A percentile compares a stretch with the other conserved stretches of the same genome.
phyloP scores from a whole-genome alignment of 2,329 filamentous ascomycete species.

The Ophiosphaerella narmari region DNA sequence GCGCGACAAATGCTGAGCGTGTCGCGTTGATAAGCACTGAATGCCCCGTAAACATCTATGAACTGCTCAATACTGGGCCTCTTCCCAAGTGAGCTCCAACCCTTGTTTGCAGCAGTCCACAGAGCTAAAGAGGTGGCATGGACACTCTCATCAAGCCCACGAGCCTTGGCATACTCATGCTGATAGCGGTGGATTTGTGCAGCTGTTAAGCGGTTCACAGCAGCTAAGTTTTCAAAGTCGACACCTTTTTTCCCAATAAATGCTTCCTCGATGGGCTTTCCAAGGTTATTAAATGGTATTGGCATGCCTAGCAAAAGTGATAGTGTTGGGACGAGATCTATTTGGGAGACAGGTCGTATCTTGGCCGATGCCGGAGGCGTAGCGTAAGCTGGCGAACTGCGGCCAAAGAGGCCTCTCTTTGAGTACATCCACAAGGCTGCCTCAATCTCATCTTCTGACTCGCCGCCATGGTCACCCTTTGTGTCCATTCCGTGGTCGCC shows the following conservation, averaged over 20 bases:
- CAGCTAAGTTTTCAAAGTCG: slow-evolving; percentile 76
- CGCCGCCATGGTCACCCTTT: slow-evolving; percentile 97
- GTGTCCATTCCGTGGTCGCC: slow-evolving; percentile 99
- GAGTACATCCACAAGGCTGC: slow-evolving; percentile 99
- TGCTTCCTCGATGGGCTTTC: slow-evolving; percentile 89
- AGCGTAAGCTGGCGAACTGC: slow-evolving; percentile 64
- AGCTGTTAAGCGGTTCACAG: slow-evolving; percentile 75
- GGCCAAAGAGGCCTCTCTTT: slow-evolving; percentile 81
- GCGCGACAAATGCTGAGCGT: slow-evolving; percentile 79
- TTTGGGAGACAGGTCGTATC: slow-evolving; percentile 76
- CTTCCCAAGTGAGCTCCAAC: slow-evolving; percentile 53
- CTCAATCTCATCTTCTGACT: slow-evolving; percentile 94
- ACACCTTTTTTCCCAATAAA: slow-evolving; percentile 74
- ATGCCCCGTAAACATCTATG: slow-evolving; percentile 59
- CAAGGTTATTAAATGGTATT: slow-evolving; percentile 95
- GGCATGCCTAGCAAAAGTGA: slow-evolving; percentile 86
- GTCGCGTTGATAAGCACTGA: slow-evolving; percentile 74
- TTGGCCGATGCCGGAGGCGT: slow-evolving; percentile 74
- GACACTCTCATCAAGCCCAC: slow-evolving; percentile 67
- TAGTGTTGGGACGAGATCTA: slow-evolving; percentile 92
- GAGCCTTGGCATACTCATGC: slow-evolving; percentile 74
- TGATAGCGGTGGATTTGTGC: slow-evolving; percentile 92
- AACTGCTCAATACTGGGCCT: slow-evolving; percentile 45
- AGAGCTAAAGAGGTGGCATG: slow-evolving; percentile 61
- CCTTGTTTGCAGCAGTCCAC: slow-evolving; percentile 64